These are phyloP conservation scores for Vitis hybrid DNA, from an alignment of 177 flowering plant genomes.

Conservation along the genomic window DNA sequence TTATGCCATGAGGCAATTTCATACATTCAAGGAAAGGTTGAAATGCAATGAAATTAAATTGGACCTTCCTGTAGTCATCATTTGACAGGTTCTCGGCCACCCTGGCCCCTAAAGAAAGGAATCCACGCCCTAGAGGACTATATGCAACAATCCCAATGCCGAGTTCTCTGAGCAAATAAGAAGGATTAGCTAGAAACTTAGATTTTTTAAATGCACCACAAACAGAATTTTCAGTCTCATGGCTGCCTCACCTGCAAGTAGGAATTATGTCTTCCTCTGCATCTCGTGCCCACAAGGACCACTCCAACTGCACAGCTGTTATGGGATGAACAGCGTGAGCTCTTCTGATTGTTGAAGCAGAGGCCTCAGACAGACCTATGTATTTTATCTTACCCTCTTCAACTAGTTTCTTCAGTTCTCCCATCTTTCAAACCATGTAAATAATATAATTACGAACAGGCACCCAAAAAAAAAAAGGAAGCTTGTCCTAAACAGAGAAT, in stretches of 20 bases:
- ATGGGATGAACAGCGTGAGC: constrained; percentile 53
- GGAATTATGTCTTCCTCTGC: constrained; percentile 44
- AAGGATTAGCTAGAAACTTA: background rate
- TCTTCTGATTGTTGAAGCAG: constrained; percentile 41
- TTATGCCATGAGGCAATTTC: background rate
- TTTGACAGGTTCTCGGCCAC: constrained; percentile 31
- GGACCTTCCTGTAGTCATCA: constrained; percentile 45
- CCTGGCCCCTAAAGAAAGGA: constrained; percentile 41
- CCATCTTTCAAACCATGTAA: constrained; percentile 20
- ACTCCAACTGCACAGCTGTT: constrained; percentile 47
- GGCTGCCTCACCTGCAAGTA: constrained; percentile 37
- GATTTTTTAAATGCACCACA: background rate
- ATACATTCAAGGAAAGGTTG: background rate
- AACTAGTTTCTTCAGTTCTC: constrained; percentile 45
- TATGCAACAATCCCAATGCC: constrained; percentile 48
- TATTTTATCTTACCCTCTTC: constrained; percentile 52
- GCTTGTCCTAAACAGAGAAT: background rate
- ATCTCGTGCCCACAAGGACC: constrained; percentile 51
- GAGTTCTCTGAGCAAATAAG: constrained; percentile 29
- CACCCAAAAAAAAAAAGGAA: background rate
- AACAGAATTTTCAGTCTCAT: background rate
- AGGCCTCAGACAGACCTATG: constrained; percentile 44
- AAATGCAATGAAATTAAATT: background rate
- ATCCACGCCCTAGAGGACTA: constrained; percentile 44
- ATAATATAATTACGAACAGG: background rate